Base-by-base conservation (phyloP, 352 stramenopile species). In the Phytopythium kandeliae region DNA sequence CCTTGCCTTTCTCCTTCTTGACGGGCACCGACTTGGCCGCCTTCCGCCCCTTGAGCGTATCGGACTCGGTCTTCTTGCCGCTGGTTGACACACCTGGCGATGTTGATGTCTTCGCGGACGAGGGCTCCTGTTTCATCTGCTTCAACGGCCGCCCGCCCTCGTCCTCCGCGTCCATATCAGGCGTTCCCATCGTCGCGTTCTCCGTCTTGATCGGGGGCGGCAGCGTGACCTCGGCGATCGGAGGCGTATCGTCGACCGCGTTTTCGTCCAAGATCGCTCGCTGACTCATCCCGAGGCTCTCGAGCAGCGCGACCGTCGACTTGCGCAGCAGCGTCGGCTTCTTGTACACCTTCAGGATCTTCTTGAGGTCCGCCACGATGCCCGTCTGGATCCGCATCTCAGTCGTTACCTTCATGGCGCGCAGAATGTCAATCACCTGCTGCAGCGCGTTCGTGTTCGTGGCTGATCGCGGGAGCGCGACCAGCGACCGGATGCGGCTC, bases 241-340 rank as follows among this genome's bases (percentile, higher is more conserved):
- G 35, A 7, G 52, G 54, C 30, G 63, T 63, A 46, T 87, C 73
- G 25, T 80, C 73, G 34, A 84, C 65, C 41, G 54, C 58, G 13
- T 71, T 57, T 1, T 80, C 68, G 19, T 85, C 74, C 41, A 70
- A 26, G 11, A 69, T 65, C 8, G 69, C 51, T 4, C 78, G 78
- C 16, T 73, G 71, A 30, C 63, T 86, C 72, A 88, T 86, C 3
- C 82, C 82, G 8, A 91, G 53, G 10, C 52, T 79, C 40, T 89
- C 79, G n/a, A 93, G 51, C 9, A 93, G 57, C 33, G 65, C 71
- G 44, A 88, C 80, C 7, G 76, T 89, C 41, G 73, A 63, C 53
- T 85, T 86, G 13, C 82, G 82, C 36, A 93, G 54, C 37, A 91
- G 64, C 21, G 75, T 86, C n/a, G 82, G 82, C 65, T 91, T 91